Evolutionary conservation across 2,329 filamentous ascomycete genomes (phyloP).

Genomic region (Lasiodiplodia sp.): DNA sequence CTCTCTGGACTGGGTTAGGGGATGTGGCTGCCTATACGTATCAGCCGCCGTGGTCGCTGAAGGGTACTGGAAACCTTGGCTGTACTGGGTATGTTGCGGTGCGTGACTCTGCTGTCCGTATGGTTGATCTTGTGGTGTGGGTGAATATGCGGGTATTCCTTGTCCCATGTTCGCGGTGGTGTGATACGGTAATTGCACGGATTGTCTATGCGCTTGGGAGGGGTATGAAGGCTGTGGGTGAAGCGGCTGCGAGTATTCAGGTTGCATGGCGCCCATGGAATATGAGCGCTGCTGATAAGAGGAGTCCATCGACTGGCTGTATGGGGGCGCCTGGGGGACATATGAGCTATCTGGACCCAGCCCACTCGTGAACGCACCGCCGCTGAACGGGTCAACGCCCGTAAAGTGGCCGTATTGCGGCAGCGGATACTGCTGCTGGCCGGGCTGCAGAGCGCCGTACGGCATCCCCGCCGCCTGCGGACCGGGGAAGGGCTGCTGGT

Average conservation of each 20-base stretch:
- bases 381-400: slow-evolving; percentile 16
- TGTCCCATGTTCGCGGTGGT: slow-evolving; percentile 21
- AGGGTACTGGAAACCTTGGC: slow-evolving; percentile 27
- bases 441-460: slow-evolving; percentile 2
- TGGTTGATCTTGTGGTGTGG: not conserved
- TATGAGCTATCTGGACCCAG: slow-evolving; percentile 19
- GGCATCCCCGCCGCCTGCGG: slow-evolving; percentile 1
- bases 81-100: slow-evolving; percentile 27
- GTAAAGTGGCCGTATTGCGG: slow-evolving; percentile 25
- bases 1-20: slow-evolving; percentile 22
- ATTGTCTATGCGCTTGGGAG: slow-evolving; percentile 14
- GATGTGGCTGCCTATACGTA: slow-evolving; percentile 24
- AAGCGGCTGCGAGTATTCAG: slow-evolving; percentile 16
- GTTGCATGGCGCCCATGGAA: slow-evolving; percentile 19
- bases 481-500: slow-evolving; percentile 26
- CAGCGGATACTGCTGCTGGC: slow-evolving; percentile 26
- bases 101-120: slow-evolving; percentile 26
- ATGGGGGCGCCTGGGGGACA: slow-evolving; percentile 7
- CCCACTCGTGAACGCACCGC: slow-evolving; percentile 17
- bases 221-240: not conserved
- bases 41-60: slow-evolving; percentile 29
- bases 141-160: slow-evolving; percentile 11
- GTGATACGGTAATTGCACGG: slow-evolving; percentile 24
- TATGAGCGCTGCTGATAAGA: slow-evolving; percentile 17
- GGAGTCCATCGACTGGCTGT: slow-evolving; percentile 17